Base-by-base conservation (phyloP, 2,329 filamentous ascomycete species). In the Atkinsonella hypoxylon region DNA sequence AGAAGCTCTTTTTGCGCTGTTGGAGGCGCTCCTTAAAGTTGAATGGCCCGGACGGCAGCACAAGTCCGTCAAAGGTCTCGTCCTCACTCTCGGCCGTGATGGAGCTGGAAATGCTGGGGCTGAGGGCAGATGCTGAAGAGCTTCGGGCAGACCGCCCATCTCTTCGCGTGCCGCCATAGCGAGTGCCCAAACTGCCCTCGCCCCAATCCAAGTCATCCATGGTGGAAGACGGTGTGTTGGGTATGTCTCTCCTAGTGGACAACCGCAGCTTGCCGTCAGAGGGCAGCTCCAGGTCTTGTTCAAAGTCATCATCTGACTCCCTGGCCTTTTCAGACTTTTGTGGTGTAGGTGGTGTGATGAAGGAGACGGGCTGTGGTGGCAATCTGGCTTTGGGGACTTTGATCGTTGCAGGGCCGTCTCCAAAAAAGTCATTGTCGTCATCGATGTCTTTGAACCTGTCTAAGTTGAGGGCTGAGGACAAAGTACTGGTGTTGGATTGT, bases 1-100 rank as follows among this genome's bases (percentile, higher is more conserved):
- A 82, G 17, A 70, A 72, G 58, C 77, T 79, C 54, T 74, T 78
- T 61, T 85, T 81, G 54, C 86, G 78, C 61, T 82, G 83, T 59
- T 85, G 83, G 41, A 97, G 72, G 48, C 89, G 82, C 56, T 89
- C 83, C 40, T 80, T 79, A 60, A 97, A 86, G 66, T 95, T 83
- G 48, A 98, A 74, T 18, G 88, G 88, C 1, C 89, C 90, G 49
- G 79, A 77, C 0, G 93, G 93, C 17, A 97, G 74, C 18, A 95
- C 74, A 13, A 98, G 76, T n/a, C 91, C 91, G 54, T 93, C 87
- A 53, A 97, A 78, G 7, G 87, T 85, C 65, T 97, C 91, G 58
- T 95, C 90, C 62, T 96, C 91, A 62, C 90, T 97, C 70, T 96
- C 93, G 10, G 81, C 79, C 1, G 89, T 95, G 58, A 95, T 82